Evolutionary conservation across 2,329 filamentous ascomycete species (phyloP).

Genomic region (Fusarium continuum): DNA sequence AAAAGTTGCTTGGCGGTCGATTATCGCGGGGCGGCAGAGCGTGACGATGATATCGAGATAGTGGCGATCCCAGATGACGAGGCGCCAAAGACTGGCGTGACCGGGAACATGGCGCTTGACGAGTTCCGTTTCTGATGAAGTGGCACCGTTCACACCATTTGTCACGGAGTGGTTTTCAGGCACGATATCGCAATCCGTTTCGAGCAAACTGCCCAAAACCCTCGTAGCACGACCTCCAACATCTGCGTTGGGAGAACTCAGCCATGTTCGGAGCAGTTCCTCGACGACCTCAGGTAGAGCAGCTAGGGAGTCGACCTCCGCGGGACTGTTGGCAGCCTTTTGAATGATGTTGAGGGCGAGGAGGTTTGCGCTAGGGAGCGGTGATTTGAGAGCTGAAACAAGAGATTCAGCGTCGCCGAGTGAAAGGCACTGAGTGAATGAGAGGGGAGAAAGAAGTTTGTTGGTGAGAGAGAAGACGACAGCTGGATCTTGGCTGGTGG

Average conservation of each 20-base stretch:
- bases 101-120: constrained; percentile 55
- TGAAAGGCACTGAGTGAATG: constrained; percentile 60
- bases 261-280: constrained; percentile 61
- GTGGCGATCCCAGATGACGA: constrained; percentile 58
- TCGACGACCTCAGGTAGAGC: constrained; percentile 59
- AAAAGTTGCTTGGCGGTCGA: constrained; percentile 55
- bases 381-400: constrained; percentile 62
- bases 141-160: constrained; percentile 31
- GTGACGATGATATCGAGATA: constrained; percentile 57
- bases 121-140: constrained; percentile 49
- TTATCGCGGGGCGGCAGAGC: constrained; percentile 45
- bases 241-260: constrained; percentile 61
- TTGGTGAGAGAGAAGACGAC: constrained; percentile 62
- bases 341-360: constrained; percentile 65
- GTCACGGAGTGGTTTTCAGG: constrained; percentile 36
- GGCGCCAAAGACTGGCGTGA: constrained; percentile 63
- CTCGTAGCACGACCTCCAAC: constrained; percentile 63
- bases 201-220: constrained; percentile 63
- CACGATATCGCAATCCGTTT: constrained; percentile 60
- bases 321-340: constrained; percentile 61
- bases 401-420: constrained; percentile 62
- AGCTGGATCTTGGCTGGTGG: constrained; percentile 60
- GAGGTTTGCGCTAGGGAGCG: constrained; percentile 64
- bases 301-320: constrained; percentile 61
- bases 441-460: constrained; percentile 64